Evolutionary conservation across 2,329 filamentous ascomycete genomes (phyloP), one percentile per base, ranked within the genome.

Genomic region (Hymenoscyphus albidus): DNA sequence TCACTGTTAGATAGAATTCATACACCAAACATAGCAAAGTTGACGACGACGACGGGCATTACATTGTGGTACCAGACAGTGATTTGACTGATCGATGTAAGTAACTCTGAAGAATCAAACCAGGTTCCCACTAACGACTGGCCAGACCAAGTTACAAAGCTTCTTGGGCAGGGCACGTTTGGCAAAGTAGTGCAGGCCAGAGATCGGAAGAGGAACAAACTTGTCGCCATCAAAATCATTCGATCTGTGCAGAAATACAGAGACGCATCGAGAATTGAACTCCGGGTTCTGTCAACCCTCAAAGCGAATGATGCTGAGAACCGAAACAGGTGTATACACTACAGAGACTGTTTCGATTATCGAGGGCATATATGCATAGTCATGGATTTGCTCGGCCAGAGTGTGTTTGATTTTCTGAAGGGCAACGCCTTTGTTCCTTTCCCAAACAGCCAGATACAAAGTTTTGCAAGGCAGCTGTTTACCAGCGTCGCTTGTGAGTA

Each of bases 361-460:
- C 87, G 93, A 58, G 95, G 96, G 64, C 95, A 99, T 75, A 98
- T 99, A 71, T 99, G 95, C 82, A 89, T 89, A 65, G 86, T 89
- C 62, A 89, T 88, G 85, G 86, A 89, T 69, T 78, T 89, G 3
- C 85, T 98, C 39, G 94, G 94, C 58, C 94, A 97, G 75, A 98
- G 94, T 73, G 94, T 99, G 61, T 99, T 99, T 76, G 95, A 99
- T 78, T 99, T 99, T 72, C 83, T 99, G 58, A 99, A 99, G 80
- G 88, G 89, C 74, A 98, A 98, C 75, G 85, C 87, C 69, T 99
- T 99, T 75, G 93, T 97, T 18, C 95, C 95, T 0, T 99, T 99
- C 74, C 95, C 95, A 13, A 98, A 96, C 81, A 97, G 93, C 70
- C 95, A 99, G 78, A 99, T 99, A 65, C 95, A 98, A 77, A 94